Evolutionary conservation across 306 rosid genomes (phyloP), one percentile per base, ranked within the genome.

Genomic region (Mucuna pruriens): DNA sequence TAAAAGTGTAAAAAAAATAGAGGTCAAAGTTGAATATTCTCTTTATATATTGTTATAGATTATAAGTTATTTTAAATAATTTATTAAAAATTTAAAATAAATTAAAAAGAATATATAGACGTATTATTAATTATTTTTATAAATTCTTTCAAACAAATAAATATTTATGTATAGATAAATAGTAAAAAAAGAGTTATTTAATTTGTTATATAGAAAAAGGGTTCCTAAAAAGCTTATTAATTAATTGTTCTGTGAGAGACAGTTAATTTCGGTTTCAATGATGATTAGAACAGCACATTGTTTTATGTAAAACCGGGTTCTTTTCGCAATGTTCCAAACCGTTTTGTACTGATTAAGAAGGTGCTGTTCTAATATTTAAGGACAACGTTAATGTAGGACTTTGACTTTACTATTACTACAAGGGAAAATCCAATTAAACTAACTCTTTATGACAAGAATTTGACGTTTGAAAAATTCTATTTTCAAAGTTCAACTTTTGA

Each of bases 241-340:
- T 68, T 44, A 16, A 23, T 25, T 67, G 46, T 52, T 54, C 51
- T 16, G 40, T 66, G 13, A 52, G 46, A 68, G 76, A 68, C 48
- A 69, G n/a, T n/a, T n/a, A n/a, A 42, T 25, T 42, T 69, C 1
- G 22, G 33, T 69, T 79, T 7, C 16, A 42, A 40, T 33, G 71
- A 57, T 29, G 44, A 19, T 2, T 36, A 5, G 42, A 26, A 48
- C 29, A 72, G 76, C 80, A 63, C 83, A 54, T 83, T 77, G 86
- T 77, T 83, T 77, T 9, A 17, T 52, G 61, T 16, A 77, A 83
- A 83, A 62, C 83, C 86, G 79, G 44, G 86, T 83, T 71, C 75
- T 62, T 61, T 2, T 34, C 9, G 45, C 54, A 71, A 72, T 51
- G 45, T 20, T 71, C 75, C 64, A 77, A 71, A 71, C 17, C 55